Conservation (phyloP, 768 basidiomycete species). For the Russula foetens region DNA sequence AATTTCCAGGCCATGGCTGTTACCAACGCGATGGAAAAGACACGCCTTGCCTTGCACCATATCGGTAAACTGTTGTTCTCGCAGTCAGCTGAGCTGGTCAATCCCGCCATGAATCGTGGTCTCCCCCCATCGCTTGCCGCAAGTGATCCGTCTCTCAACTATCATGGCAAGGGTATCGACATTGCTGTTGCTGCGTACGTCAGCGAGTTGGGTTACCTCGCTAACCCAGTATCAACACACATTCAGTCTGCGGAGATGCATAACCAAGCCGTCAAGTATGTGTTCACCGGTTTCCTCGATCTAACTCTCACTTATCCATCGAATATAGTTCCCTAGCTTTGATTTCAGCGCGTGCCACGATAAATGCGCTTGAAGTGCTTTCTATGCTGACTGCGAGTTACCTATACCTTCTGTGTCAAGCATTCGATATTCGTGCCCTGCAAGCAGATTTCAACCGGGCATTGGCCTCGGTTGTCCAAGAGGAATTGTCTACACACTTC, state of each 20-base stretch:
- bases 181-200: slow-evolving; percentile 79
- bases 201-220: slow-evolving; percentile 73
- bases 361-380: slow-evolving; percentile 70
- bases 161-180: slow-evolving; percentile 79
- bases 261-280: slow-evolving; percentile 86
- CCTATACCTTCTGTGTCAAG: slow-evolving; percentile 73
- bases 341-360: slow-evolving; percentile 73
- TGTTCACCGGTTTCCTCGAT: slow-evolving; percentile 7
- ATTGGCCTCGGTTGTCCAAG: slow-evolving; percentile 38
- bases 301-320: slow-evolving; percentile 13
- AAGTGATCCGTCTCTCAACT: slow-evolving; percentile 74
- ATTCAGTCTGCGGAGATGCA: slow-evolving; percentile 89
- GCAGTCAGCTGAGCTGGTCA: slow-evolving; percentile 60
- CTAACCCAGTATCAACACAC: slow-evolving; percentile 77
- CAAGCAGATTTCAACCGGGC: slow-evolving; percentile 54
- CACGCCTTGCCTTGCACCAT: slow-evolving; percentile 48
- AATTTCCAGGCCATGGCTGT: slow-evolving; percentile 89
- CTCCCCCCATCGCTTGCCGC: slow-evolving; percentile 74
- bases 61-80: slow-evolving; percentile 45
- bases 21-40: slow-evolving; percentile 84
- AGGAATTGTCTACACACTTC: slow-evolving; percentile 44
- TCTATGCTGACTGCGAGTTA: slow-evolving; percentile 68
- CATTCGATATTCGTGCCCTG: slow-evolving; percentile 75
- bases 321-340: slow-evolving; percentile 64
- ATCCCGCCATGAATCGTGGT: slow-evolving; percentile 78